Percentiles rank a stretch among this genome's conserved stretches.
Evolutionary conservation across 345 rosid species (phyloP).

Genomic region (Eutrema japonicum): DNA sequence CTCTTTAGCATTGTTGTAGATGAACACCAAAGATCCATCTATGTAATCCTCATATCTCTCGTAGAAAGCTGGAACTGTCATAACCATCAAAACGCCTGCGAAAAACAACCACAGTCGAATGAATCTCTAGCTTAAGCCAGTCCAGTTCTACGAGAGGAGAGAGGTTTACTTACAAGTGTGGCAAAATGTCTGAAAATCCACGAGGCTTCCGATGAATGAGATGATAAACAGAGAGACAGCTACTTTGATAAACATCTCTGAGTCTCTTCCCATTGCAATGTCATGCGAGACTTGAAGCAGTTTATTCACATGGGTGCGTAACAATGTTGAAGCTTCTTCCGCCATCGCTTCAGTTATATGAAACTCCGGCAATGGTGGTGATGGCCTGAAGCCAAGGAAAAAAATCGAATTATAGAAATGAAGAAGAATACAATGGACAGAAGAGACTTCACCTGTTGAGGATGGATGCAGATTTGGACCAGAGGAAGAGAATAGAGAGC

Average conservation of each 20-base stretch:
- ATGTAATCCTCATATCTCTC: constrained; percentile 66
- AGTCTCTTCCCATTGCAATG: constrained; percentile 77
- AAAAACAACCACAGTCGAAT: neutral
- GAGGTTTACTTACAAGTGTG: constrained; percentile 61
- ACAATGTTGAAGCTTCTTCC: constrained; percentile 52
- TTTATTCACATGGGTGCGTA: constrained; percentile 57
- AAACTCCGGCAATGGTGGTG: constrained; percentile 85
- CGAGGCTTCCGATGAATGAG: constrained; percentile 65
- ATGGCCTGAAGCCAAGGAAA: constrained; percentile 58
- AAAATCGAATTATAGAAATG: neutral
- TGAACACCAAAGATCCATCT: constrained; percentile 48
- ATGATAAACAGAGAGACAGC: constrained; percentile 64
- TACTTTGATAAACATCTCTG: constrained; percentile 62
- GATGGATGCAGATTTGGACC: constrained; percentile 97
- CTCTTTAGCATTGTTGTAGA: constrained; percentile 43
- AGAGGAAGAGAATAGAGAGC: constrained; percentile 70
- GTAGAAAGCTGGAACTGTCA: constrained; percentile 76
- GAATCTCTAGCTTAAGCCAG: constrained; percentile 16
- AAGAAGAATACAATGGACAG: neutral
- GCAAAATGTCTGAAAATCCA: constrained; percentile 74
- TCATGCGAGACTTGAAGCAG: constrained; percentile 68
- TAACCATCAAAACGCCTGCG: constrained; percentile 67
- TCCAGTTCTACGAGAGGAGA: neutral
- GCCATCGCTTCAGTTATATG: constrained; percentile 70
- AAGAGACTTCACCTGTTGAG: constrained; percentile 65